A percentile compares a stretch with the other conserved stretches of the same genome.
Evolutionary conservation across 441 rosid genomes (phyloP).

Genomic region (Gossypium lobatum): DNA sequence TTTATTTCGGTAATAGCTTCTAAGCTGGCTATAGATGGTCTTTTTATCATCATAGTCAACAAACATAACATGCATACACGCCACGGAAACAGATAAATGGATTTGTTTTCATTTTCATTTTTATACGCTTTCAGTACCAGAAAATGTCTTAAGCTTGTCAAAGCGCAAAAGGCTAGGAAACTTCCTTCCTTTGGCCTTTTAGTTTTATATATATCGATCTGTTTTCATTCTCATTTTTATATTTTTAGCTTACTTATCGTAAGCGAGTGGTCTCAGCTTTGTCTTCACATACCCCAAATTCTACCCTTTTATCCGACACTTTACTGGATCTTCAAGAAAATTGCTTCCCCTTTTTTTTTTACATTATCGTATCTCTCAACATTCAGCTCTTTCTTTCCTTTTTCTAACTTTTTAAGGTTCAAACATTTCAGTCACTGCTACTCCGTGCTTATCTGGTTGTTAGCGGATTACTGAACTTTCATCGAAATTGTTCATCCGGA

Average conservation of each 20-base stretch:
- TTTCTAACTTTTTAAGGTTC: neutral
- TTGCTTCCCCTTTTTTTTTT: neutral
- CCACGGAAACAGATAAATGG: too few relatives aligned
- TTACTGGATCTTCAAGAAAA: neutral
- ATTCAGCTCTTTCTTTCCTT: neutral
- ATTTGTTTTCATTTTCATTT: too few relatives aligned
- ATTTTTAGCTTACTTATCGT: slow-evolving; percentile 11
- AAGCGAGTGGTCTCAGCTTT: slow-evolving; percentile 1
- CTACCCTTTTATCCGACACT: neutral
- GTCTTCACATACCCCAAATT: neutral
- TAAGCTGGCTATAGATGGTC: too few relatives aligned
- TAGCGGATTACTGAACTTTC: neutral
- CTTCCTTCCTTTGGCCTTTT: slow-evolving; percentile 12
- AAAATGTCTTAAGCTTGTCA: too few relatives aligned
- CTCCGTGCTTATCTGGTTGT: neutral
- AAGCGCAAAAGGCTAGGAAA: slow-evolving; percentile 9
- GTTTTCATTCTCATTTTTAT: neutral
- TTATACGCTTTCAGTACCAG: too few relatives aligned
- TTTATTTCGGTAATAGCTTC: too few relatives aligned
- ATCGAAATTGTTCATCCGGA: neutral
- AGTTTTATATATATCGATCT: neutral
- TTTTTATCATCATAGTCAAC: too few relatives aligned
- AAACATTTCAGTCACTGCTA: neutral
- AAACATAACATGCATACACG: too few relatives aligned
- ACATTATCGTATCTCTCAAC: neutral